These are phyloP conservation scores for Talaromyces atroroseus DNA, from an alignment of 2,329 filamentous ascomycete genomes.

Conservation along the genomic window DNA sequence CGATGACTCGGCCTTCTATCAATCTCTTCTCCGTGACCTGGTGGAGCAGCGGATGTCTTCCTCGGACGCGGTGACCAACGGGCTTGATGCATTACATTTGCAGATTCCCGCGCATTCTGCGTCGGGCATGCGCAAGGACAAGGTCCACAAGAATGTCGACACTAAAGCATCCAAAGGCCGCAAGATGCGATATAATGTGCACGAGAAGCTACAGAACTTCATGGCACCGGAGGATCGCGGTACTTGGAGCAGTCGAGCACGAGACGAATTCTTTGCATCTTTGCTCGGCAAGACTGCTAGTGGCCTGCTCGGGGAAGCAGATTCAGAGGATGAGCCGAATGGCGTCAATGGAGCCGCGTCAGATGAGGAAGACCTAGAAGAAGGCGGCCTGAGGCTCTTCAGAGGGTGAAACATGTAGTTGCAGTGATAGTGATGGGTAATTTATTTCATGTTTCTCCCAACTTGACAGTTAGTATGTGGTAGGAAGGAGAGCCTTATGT, in stretches of 20 bases:
- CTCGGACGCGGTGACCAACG: conserved; percentile 42
- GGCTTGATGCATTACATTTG: conserved; percentile 34
- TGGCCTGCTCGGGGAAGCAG: conserved; percentile 57
- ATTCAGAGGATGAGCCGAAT: conserved; percentile 42
- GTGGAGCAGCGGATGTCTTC: conserved; percentile 81
- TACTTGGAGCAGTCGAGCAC: conserved; percentile 72
- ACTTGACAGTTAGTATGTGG: too few relatives aligned
- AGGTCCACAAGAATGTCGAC: conserved; percentile 78
- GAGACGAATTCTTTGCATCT: conserved; percentile 70
- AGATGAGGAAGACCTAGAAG: conserved; percentile 24
- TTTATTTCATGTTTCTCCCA: too few relatives aligned
- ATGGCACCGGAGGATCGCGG: conserved; percentile 87
- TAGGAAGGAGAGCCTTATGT: not conserved
- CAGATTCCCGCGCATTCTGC: conserved; percentile 35
- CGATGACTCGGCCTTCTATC: conserved; percentile 94
- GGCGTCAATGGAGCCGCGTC: conserved; percentile 25
- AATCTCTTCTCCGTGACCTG: conserved; percentile 83
- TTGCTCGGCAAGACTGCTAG: conserved; percentile 62
- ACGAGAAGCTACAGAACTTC: conserved; percentile 96
- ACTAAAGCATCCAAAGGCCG: conserved; percentile 92
- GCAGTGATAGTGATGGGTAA: not conserved
- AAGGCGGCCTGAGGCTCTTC: conserved; percentile 31
- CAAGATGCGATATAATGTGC: conserved; percentile 89
- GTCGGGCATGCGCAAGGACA: conserved; percentile 48
- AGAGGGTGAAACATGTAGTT: conserved; percentile 14